Evolutionary conservation across 2,329 filamentous ascomycete genomes (phyloP).

Genomic region (Xylariaceae sp.): DNA sequence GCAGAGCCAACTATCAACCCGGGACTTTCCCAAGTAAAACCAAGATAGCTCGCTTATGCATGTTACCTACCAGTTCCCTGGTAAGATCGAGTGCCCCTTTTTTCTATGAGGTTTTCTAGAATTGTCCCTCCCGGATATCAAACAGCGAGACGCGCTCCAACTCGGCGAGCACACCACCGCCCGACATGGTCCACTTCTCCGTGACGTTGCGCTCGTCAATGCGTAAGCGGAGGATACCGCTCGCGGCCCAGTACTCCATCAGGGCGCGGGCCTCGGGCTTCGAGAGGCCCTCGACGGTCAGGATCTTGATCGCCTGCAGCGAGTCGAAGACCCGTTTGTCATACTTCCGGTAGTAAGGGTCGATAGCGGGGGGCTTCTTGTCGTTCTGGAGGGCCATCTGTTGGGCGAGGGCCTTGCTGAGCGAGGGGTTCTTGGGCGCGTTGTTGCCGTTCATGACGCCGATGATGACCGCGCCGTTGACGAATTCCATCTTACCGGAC

Average conservation of each 20-base stretch:
- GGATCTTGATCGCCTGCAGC: constrained; percentile 45
- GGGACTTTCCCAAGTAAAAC: neutral
- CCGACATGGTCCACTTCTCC: constrained; percentile 79
- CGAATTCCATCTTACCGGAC: constrained; percentile 49
- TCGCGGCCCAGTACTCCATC: constrained; percentile 91
- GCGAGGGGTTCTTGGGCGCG: constrained; percentile 54
- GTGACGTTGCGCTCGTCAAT: constrained; percentile 67
- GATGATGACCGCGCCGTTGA: constrained; percentile 74
- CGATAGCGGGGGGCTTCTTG: constrained; percentile 35
- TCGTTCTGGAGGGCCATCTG: constrained; percentile 41
- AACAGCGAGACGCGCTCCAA: constrained; percentile 62
- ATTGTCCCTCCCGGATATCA: constrained; percentile 22
- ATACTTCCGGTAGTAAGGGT: constrained; percentile 53
- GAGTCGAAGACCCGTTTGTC: constrained; percentile 52
- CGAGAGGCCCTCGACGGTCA: constrained; percentile 62
- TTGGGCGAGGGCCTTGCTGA: constrained; percentile 63
- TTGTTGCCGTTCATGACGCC: constrained; percentile 72
- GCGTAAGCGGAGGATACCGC: constrained; percentile 67
- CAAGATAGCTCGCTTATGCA: neutral
- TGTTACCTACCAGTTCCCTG: no score
- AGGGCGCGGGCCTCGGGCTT: constrained; percentile 70
- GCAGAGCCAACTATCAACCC: neutral
- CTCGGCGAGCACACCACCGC: constrained; percentile 75
- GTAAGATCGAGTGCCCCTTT: no score
- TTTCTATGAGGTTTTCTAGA: neutral